Evolutionary conservation across 169 alveolate species (phyloP), one percentile per base, ranked within the genome.

Genomic region (Cyclospora cayetanensis): DNA sequence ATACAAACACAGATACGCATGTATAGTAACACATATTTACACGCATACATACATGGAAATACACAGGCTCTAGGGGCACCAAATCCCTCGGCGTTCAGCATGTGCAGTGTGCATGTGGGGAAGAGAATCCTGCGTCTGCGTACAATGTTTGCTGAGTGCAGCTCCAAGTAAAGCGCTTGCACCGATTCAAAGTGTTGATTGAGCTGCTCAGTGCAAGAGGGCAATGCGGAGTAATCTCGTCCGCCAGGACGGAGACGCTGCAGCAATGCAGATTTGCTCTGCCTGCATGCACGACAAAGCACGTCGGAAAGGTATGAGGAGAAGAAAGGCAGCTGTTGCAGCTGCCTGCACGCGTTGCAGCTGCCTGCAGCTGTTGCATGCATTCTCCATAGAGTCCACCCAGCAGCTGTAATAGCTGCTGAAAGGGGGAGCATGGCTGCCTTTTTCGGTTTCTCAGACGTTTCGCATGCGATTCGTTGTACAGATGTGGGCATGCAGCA

Each of bases 191-290:
- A 42, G n/a, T 76, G 87, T 27, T 27, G 66, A 31, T 39, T 27
- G 66, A 46, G 63, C 27, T 41, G 27, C 25, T 42, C 35, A 27
- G 22, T 76, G 87, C 83, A 70, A 11, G 52, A 46, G 37, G 83
- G 55, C 25, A 70, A 46, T 35, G 83, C 2, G 4, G 83, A 12
- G 22, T 70, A 70, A 37, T 70, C 83, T 20, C 83, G 83, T 9
- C 43, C 52, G 12, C 41, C 53, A 31, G 34, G 55, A 35, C 41
- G 83, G 55, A 70, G 35, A 27, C 83, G 83, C 83, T 70, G 83
- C 83, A 70, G 83, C 83, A 70, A 12, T 34, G 52, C 27, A 1
- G 55, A 15, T 4, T 22, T 31, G 55, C 83, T 37, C 35, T 70
- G 60, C 31, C 83, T 70, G 31, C 1, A 35, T 11, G 37, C 39